Evolutionary conservation across 2,329 filamentous ascomycete genomes (phyloP).

Genomic region (Samsoniella hepiali): DNA sequence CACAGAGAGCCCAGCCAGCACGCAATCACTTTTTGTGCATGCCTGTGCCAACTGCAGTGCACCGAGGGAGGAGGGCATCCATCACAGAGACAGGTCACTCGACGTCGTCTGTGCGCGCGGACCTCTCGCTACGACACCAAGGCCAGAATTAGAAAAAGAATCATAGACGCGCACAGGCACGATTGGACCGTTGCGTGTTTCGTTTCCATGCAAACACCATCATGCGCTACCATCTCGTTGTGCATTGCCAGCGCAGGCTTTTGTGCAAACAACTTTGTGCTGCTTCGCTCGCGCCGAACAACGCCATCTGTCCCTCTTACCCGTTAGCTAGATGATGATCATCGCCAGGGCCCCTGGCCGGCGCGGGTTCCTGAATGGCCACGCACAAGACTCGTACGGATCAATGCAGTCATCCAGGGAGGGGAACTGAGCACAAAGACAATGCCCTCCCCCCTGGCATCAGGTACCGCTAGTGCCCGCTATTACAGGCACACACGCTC

Average conservation of each 20-base stretch:
- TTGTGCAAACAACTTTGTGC: neutral
- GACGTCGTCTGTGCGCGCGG: conserved; percentile 6
- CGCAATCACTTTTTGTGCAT: neutral
- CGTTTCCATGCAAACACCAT: neutral
- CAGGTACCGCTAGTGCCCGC: neutral
- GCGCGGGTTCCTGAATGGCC: neutral
- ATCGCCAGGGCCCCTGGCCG: neutral
- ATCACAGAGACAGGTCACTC: no score
- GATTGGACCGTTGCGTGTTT: neutral
- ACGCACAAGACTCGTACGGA: neutral
- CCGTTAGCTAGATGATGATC: conserved; percentile 8
- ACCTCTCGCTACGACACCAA: neutral
- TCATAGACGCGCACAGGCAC: neutral
- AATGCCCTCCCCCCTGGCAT: neutral
- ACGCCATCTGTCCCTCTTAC: neutral
- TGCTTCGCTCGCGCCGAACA: no score
- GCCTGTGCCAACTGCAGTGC: neutral
- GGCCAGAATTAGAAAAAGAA: neutral
- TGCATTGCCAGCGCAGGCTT: neutral
- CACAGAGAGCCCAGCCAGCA: no score
- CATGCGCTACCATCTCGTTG: neutral
- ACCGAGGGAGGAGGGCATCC: no score
- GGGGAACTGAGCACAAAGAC: neutral
- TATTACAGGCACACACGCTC: conserved; percentile 9
- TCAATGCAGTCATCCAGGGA: neutral